Evolutionary conservation across 305 asterid genomes (phyloP), one percentile per base, ranked within the genome.

Genomic region (Fraxinus albicans): DNA sequence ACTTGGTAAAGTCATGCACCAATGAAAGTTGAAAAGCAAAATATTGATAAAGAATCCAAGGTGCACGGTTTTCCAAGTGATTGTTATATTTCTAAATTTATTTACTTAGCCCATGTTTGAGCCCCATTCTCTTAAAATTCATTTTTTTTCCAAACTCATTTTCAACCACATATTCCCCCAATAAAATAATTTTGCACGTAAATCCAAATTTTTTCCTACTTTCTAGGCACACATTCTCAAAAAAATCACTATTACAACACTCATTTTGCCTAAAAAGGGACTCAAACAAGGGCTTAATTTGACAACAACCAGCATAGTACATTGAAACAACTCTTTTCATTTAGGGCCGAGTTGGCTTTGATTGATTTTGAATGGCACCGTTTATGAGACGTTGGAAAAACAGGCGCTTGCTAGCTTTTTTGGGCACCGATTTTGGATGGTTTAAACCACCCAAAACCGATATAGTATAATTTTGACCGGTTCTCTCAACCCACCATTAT

Each of bases 1-100:
- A 69, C 74, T 78, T 19, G 81, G 81, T 23, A 78, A 78, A 58
- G 35, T 78, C 38, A 33, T 33, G 25, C n/a, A 19, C 53, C 73
- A 78, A 33, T 44, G 34, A 4, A 5, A 27, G 19, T 4, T 6
- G 19, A 29, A 25, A 69, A 4, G 36, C 4, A 69, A 69, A 31
- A 29, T 69, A 69, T 13, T 5, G n/a, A 29, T 10, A 12, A 21
- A 19, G 50, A 10, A 80, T 38, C 25, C 70, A 80, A 72, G 73
- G 55, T 53, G 34, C 42, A 13, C 55, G 23, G 25, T 19, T 33
- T 73, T 81, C 40, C 74, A 36, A 19, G 79, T 34, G 60, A 70
- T 27, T 79, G 31, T 65, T 65, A 21, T 23, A 33, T 15, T 36
- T 40, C 9, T 38, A 23, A 40, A 25, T 29, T n/a, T 13, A 23